Evolutionary conservation across 495 filamentous ascomycete genomes (phyloP).

Genomic region (Chaetomium tenue): DNA sequence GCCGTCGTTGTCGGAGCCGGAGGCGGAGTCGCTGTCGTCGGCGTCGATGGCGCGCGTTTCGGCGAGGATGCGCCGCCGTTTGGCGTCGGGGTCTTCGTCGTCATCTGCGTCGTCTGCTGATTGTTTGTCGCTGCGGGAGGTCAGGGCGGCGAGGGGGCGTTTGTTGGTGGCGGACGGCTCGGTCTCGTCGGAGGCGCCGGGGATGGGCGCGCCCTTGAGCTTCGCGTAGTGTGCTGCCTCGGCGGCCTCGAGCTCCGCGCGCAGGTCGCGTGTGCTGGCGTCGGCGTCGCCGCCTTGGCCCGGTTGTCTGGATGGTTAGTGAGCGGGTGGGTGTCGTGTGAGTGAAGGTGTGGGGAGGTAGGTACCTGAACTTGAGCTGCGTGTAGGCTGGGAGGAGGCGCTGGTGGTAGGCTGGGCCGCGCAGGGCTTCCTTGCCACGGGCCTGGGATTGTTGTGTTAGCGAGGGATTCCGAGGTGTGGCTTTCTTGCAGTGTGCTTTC

Average conservation of each 20-base stretch:
- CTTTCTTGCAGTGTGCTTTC: constrained; percentile 19
- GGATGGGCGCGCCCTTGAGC: constrained; percentile 59
- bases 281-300: constrained; percentile 89
- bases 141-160: constrained; percentile 60
- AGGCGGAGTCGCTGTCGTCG: constrained; percentile 65
- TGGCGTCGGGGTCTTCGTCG: constrained; percentile 75
- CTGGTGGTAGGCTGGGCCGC: constrained; percentile 95
- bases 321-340: not conserved
- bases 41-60: constrained; percentile 89
- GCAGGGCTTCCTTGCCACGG: constrained; percentile 89
- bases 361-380: constrained; percentile 78
- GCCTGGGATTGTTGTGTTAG: constrained; percentile 55
- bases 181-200: constrained; percentile 34
- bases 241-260: constrained; percentile 83
- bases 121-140: constrained; percentile 26
- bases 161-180: constrained; percentile 51
- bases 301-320: constrained; percentile 55
- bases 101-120: constrained; percentile 25
- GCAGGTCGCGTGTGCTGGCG: constrained; percentile 70
- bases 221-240: constrained; percentile 88
- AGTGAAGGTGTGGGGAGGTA: not conserved
- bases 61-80: constrained; percentile 81
- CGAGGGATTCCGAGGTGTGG: not conserved
- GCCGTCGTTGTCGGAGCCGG: constrained; percentile 48
- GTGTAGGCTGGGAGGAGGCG: constrained; percentile 90